These are phyloP conservation scores for Bertia moriformis DNA, from an alignment of 2,329 filamentous ascomycete species.

Conservation along the genomic window DNA sequence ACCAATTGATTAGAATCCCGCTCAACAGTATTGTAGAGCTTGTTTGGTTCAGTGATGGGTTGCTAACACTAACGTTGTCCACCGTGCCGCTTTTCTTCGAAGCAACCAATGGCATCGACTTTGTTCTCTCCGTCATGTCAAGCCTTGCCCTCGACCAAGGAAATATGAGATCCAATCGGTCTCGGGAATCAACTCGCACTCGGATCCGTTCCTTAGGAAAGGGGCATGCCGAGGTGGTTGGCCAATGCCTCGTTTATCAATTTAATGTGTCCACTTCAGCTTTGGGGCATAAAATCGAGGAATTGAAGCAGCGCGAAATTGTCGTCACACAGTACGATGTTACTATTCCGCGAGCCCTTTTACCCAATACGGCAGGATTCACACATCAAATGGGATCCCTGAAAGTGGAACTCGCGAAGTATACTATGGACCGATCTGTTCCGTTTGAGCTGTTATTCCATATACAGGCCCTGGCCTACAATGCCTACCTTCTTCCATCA, in stretches of 20 bases:
- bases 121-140: too few relatives aligned
- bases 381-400: too few relatives aligned
- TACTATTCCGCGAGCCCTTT: neutral
- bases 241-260: slow-evolving; percentile 29
- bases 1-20: slow-evolving; percentile 28
- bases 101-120: too few relatives aligned
- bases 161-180: too few relatives aligned
- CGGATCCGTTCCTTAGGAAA: slow-evolving; percentile 15
- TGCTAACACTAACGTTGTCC: slow-evolving; percentile 30
- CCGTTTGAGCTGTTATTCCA: slow-evolving; percentile 45
- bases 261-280: slow-evolving; percentile 12
- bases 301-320: slow-evolving; percentile 11
- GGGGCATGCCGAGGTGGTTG: slow-evolving; percentile 17
- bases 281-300: slow-evolving; percentile 13
- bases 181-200: too few relatives aligned
- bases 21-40: slow-evolving; percentile 31
- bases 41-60: slow-evolving; percentile 17
- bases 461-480: slow-evolving; percentile 45
- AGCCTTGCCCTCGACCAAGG: too few relatives aligned
- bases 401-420: neutral
- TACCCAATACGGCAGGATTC: slow-evolving; percentile 3
- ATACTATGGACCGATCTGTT: slow-evolving; percentile 10
- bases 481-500: slow-evolving; percentile 43
- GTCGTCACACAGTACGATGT: slow-evolving; percentile 10
- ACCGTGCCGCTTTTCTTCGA: slow-evolving; percentile 36